Evolutionary conservation across 2,329 filamentous ascomycete species (phyloP), one percentile per base, ranked within the genome.

Genomic region (Penicillium sp.): DNA sequence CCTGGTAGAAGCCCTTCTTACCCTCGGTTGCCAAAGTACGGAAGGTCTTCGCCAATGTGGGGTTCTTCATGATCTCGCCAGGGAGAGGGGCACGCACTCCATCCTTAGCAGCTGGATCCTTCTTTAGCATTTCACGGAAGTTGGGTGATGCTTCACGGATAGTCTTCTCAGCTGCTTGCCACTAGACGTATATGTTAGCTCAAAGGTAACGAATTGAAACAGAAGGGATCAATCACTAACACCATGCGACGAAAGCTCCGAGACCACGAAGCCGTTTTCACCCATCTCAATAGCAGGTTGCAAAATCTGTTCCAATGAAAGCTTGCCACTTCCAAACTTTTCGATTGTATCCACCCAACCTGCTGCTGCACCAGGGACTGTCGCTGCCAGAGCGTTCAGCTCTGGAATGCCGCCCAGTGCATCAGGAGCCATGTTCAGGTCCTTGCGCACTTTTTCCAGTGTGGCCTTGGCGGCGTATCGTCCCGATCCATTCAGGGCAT

Each of bases 271-370:
- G 0, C 94, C 94, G 55, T 90, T 84, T 72, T 97, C 93, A 5
- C 86, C 94, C 33, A 97, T 77, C 68, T 88, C 85, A 58, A 96
- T 92, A 0, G 92, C 94, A 0, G 94, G 93, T 5, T 79, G 82
- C 11, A 99, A 78, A 55, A 97, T 86, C 67, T 95, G 85, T 63
- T 85, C 83, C 75, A 97, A 65, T 8, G 80, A 85, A 14, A 97
- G 66, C 69, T 89, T 95, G 2, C 91, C 90, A 71, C 92, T 97
- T 15, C 94, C 94, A 68, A 97, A 96, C 51, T 85, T 85, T 73
- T 92, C 88, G 1, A 97, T 82, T 0, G 89, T 88, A 73, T 99
- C 94, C 23, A 90, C 87, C 94, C 94, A 99, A 1, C 93, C 94
- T 0, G 92, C 94, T 0, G 94, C 85, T 1, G 94, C 92, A 6